Base-by-base conservation (phyloP, 495 filamentous ascomycete genomes). In the Hypoxylon cercidicola region DNA sequence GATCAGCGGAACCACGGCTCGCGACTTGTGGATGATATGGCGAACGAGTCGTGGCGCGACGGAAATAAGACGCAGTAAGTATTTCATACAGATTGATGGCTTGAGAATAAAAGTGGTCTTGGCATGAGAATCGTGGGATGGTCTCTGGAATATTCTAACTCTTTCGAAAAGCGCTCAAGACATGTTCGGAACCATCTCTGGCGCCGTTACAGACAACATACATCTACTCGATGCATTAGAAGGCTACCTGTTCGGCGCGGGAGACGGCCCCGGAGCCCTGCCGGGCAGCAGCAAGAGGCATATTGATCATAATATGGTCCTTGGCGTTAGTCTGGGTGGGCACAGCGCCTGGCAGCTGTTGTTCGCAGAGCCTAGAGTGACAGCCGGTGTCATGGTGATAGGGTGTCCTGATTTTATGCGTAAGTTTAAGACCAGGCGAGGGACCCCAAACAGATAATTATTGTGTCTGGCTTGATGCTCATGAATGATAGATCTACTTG, bases 1-100 rank as follows among this genome's bases (percentile, higher is more conserved):
- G 95, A 97, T 69, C 90, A 93, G 73, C 79, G 94, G 23, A 99
- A 99, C 68, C 95, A 98, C 77, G 94, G 94, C 4, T 79, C 85
- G 2, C 77, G 95, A 51, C 73, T 87, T 55, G 83, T 93, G 12
- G 72, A 79, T 45, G 63, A 75, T 16, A 30, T 65, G 13, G 82
- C 85, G 20, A 97, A 97, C 70, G 81, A 88, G 67, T 81, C 87
- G 5, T 97, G 93, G 94, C 83, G 84, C 52, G 74, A 86, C 28
- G 92, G 92, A 18, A 98, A 99, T 69, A 77, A 82, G 25, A 86
- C 82, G 6, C 95, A 99, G 81, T 93, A 91, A 18, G 86, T 89
- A 30, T 20, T 30, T 32, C 68, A n/a, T 93, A 97, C 70, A 94
- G 96, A 91, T 94, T 93, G 6, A 19, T 43, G 13, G 7, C 9